Evolutionary conservation across 768 basidiomycete species (phyloP), one percentile per base, ranked within the genome.

Genomic region (Gymnopilus dilepis): DNA sequence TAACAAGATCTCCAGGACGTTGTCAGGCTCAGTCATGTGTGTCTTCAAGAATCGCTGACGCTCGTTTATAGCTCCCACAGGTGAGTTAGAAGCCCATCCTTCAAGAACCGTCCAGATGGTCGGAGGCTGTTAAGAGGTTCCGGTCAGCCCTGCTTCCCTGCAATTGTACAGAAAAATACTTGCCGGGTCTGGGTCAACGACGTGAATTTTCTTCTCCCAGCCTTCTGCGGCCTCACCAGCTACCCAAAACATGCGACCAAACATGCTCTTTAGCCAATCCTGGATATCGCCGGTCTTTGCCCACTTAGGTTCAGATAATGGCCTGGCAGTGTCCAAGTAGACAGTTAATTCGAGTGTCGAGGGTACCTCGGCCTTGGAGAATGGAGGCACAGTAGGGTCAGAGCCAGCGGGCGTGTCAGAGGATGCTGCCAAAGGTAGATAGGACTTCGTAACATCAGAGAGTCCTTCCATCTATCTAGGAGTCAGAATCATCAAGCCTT

Each of bases 251-350:
- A 91, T 91, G 37, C 91, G 81, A 2, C 92, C 92, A 73, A 94
- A 91, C 82, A 93, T 92, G 67, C 85, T 92, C 73, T 87, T 86
- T 67, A 94, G 77, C 96, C 96, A 99, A 38, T 95, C 95, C 67
- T 97, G 94, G 22, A 96, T 86, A 70, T 96, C 92, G 30, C 97
- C 97, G 7, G 91, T 90, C 74, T 95, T 94, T 37, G 95, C 94
- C 97, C 97, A 99, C 73, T 94, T 92, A 6, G 97, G 95, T 73
- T 98, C 95, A 15, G 95, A 95, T 33, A 99, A 77, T 0, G 97
- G 97, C 60, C 91, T 87, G 31, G 85, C 86, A 59, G 86, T 92
- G 74, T 99, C 97, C 63, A 99, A 84, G 76, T 94, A 84, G 22
- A 91, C 88, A 9, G 85, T 69, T 47, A 97, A 77, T n/a, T 83